phyloP scores from a whole-genome alignment of 2,329 filamentous ascomycete genomes.

The Hypoxylon rubiginosum region DNA sequence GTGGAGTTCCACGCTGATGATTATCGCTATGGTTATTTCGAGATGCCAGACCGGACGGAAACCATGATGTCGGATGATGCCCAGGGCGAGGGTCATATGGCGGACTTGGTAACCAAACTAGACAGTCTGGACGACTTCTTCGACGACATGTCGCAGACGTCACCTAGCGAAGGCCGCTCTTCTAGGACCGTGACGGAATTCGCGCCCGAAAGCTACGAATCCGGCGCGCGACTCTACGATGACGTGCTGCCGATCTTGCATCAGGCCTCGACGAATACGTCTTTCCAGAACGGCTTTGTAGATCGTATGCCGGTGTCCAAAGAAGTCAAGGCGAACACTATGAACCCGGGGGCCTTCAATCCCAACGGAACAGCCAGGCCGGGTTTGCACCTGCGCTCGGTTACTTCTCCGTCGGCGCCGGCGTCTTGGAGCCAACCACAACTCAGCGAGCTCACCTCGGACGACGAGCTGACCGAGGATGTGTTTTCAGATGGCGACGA shows the following conservation, averaged over 20 bases:
- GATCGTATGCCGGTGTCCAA: constrained; percentile 76
- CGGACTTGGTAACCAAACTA: constrained; percentile 84
- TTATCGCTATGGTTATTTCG: constrained; percentile 84
- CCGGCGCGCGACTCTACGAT: constrained; percentile 87
- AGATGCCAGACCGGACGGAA: constrained; percentile 78
- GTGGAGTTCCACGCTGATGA: constrained; percentile 95
- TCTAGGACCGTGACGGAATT: constrained; percentile 75
- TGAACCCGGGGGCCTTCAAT: constrained; percentile 73
- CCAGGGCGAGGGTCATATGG: constrained; percentile 78
- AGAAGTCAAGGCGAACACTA: constrained; percentile 70
- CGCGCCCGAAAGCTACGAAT: constrained; percentile 75
- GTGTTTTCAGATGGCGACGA: constrained; percentile 84
- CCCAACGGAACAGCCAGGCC: constrained; percentile 66
- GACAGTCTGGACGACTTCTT: constrained; percentile 88
- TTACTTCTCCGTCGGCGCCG: constrained; percentile 82
- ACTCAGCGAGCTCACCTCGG: constrained; percentile 74
- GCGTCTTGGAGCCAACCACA: constrained; percentile 65
- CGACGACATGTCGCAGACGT: constrained; percentile 73
- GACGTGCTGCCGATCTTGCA: constrained; percentile 92
- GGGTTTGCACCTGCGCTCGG: constrained; percentile 81
- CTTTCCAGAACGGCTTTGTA: constrained; percentile 89
- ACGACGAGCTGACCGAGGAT: constrained; percentile 81
- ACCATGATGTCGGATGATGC: constrained; percentile 94
- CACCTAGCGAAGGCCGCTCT: constrained; percentile 72
- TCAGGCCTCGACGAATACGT: constrained; percentile 83